These are phyloP conservation scores for Dentipellis sp. DNA, from an alignment of 768 basidiomycete genomes.

Conservation along the genomic window DNA sequence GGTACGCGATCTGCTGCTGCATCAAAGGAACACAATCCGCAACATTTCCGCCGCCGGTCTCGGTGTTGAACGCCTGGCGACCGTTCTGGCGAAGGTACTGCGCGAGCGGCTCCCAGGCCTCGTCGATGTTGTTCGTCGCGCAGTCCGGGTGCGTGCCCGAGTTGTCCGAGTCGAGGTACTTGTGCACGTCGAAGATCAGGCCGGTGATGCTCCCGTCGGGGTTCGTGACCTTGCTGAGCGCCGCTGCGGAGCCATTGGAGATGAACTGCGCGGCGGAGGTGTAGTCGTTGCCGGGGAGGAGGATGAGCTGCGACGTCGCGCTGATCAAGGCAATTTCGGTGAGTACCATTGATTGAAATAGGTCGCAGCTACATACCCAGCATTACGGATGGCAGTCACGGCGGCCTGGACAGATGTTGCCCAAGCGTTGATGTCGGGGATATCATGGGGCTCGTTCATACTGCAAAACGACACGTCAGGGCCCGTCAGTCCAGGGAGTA, in stretches of 20 bases:
- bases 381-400: constrained; percentile 51
- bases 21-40: constrained; percentile 36
- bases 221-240: constrained; percentile 35
- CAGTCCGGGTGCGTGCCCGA: constrained; percentile 39
- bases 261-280: constrained; percentile 43
- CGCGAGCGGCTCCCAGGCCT: constrained; percentile 36
- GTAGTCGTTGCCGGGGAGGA: constrained; percentile 51
- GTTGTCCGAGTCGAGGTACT: constrained; percentile 49
- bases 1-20: constrained; percentile 37
- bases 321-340: constrained; percentile 18
- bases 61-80: constrained; percentile 49
- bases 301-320: constrained; percentile 45
- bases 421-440: constrained; percentile 39
- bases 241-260: constrained; percentile 39
- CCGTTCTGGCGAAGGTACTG: constrained; percentile 39
- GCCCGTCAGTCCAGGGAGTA: background rate
- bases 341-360: too few relatives aligned
- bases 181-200: constrained; percentile 55
- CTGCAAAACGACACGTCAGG: constrained; percentile 15
- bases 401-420: constrained; percentile 46
- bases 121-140: constrained; percentile 43
- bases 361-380: constrained; percentile 25
- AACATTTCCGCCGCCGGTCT: constrained; percentile 50
- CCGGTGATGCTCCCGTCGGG: constrained; percentile 34
- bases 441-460: constrained; percentile 60